Evolutionary conservation across 176 grass and related monocot species (phyloP).

Genomic region (Triticum timopheevii): DNA sequence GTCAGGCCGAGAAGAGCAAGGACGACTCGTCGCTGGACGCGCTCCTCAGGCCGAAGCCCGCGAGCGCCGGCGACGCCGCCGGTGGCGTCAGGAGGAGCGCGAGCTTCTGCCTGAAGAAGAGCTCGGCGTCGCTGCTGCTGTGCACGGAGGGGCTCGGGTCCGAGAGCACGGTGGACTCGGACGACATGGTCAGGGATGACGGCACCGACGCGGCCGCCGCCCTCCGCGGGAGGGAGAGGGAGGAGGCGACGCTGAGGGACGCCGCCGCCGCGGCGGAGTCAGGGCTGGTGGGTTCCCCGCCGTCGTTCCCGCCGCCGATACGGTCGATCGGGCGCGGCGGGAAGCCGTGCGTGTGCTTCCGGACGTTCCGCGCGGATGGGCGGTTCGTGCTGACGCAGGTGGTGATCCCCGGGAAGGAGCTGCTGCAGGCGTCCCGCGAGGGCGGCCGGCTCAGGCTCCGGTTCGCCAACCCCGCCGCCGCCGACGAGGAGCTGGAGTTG

Average conservation of each 20-base stretch:
- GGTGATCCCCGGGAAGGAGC: constrained; percentile 65
- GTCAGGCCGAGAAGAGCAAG: constrained; percentile 45
- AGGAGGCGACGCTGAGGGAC: neutral
- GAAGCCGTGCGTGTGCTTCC: constrained; percentile 64
- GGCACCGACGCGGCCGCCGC: constrained; percentile 13
- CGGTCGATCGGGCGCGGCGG: constrained; percentile 59
- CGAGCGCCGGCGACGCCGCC: neutral
- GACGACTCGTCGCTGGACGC: constrained; percentile 52
- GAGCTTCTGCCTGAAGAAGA: constrained; percentile 58
- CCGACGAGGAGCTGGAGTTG: neutral
- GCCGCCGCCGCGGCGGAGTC: neutral
- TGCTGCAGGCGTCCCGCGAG: constrained; percentile 51
- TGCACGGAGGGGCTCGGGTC: constrained; percentile 89
- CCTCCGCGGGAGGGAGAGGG: neutral
- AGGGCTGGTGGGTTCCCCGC: neutral
- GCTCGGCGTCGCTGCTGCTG: constrained; percentile 38
- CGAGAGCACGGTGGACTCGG: constrained; percentile 71
- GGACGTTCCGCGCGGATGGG: constrained; percentile 48
- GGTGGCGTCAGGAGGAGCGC: constrained; percentile 30
- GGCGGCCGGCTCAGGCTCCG: constrained; percentile 54
- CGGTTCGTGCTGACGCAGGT: constrained; percentile 73
- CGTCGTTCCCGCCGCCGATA: constrained; percentile 68
- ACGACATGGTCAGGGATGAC: constrained; percentile 42
- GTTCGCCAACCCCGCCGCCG: constrained; percentile 21
- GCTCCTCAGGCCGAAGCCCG: constrained; percentile 36